Evolutionary conservation across 2,329 filamentous ascomycete genomes (phyloP), one percentile per base, ranked within the genome.

Genomic region (Calonectria fujianensis): DNA sequence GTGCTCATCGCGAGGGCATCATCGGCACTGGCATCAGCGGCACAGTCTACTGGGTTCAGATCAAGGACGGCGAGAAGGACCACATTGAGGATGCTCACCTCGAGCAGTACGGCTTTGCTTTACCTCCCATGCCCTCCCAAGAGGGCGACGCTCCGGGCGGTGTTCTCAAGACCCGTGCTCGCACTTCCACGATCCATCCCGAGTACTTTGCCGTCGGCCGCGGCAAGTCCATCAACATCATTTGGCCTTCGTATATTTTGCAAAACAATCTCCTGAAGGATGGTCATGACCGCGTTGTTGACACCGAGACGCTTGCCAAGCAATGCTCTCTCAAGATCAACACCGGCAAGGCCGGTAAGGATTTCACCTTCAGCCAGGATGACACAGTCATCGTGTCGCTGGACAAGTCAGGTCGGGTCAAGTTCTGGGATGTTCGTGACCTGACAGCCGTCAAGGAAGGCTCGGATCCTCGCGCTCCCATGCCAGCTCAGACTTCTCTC

Each of bases 331-430:
- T 98, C 78, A 97, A 96, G 86, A 98, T 99, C 85, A 95, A 96
- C 80, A 98, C 96, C 76, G 97, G 96, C 80, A 99, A 99, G 88
- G 96, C 97, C 78, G 97, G 96, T 77, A 99, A 99, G 85, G 97
- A 99, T 84, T 99, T 99, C 84, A 94, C 93, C 61, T 99, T 99
- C 86, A 98, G 96, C 85, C 96, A 98, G 84, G 97, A 99, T 84
- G 97, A 99, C 84, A 95, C 94, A 2, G 93, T 96, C 51, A 95
- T 99, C 79, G 96, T 97, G 61, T 98, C 96, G 64, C 91, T 99
- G 68, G 97, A 99, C 85, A 99, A 99, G 88, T 96, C 96, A 74
- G 97, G 97, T 63, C 93, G 95, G 75, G 93, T 98, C 87, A 97
- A 98, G 86, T 98, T 99, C 89, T 99, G 97, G 97, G 97, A 99